Evolutionary conservation across 805 yeast genomes (phyloP), one percentile per base, ranked within the genome.

Genomic region (Metschnikowia bowlesiae): DNA sequence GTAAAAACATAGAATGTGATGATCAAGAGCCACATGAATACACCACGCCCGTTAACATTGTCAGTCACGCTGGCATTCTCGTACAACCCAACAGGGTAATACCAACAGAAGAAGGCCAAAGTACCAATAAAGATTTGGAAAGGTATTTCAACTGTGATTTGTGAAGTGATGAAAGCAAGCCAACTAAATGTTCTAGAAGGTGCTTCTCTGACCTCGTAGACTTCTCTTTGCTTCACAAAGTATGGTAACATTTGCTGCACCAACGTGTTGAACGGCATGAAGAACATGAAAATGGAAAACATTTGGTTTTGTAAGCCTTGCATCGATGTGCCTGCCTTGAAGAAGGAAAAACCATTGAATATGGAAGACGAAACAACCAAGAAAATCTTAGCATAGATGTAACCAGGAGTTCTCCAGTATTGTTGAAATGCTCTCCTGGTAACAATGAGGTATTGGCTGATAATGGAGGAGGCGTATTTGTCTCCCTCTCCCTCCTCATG

Each of bases 271-370:
- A 71, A 70, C 28, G 71, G 71, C 47, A 74, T 66, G 49, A 67
- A 58, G 47, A 65, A 66, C 75, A 74, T 76, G 64, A 79, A 79
- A 41, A 76, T 68, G 31, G 81, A 67, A 49, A 78, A 74, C 72
- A 79, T 71, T 53, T 77, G 94, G 67, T 88, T 87, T 66, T 89
- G 96, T 60, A 73, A 63, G 36, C 75, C 76, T 68, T 71, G 89
- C 42, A 75, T 63, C 11, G 89, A 77, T 8, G 75, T 75, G 49
- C 64, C 79, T 34, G 89, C 86, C 53, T 82, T 83, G 68, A 79
- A 84, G 67, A 83, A 83, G 6, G 88, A 78, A 65, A 87, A 87
- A 39, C 96, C 95, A 54, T 83, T 78, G 62, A 84, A 82, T 44
- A 85, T 62, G 18, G 84, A 71, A 52, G 86, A 69, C 10, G 77